Percentiles rank a stretch among this genome's conserved stretches.
Evolutionary conservation across 2,329 filamentous ascomycete genomes (phyloP).

Genomic region (Atkinsonella hypoxylon): DNA sequence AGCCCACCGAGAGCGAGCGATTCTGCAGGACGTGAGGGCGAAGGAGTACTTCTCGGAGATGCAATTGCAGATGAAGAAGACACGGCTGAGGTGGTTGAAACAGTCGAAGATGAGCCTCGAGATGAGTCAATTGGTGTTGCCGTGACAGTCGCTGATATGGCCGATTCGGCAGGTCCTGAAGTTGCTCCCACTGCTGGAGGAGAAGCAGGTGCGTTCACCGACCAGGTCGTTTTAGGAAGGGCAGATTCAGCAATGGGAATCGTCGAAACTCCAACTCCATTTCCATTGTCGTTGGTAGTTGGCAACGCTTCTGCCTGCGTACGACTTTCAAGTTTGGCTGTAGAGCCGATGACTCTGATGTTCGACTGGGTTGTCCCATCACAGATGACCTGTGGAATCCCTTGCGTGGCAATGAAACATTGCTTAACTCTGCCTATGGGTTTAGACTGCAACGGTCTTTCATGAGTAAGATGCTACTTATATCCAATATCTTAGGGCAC

Average conservation of each 20-base stretch:
- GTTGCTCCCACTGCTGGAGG: background rate
- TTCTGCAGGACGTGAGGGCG: background rate
- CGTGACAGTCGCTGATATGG: background rate
- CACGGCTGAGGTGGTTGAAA: background rate
- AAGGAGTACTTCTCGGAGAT: background rate
- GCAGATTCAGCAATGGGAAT: slow-evolving; percentile 16
- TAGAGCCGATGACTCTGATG: background rate
- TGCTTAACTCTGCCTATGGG: background rate
- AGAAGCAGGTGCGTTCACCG: background rate
- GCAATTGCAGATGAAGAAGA: slow-evolving; percentile 6
- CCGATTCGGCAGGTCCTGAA: background rate
- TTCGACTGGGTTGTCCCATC: background rate
- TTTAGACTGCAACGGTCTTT: background rate
- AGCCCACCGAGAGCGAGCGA: slow-evolving; percentile 1
- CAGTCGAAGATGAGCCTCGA: background rate
- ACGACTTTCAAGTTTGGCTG: background rate
- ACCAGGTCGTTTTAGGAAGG: slow-evolving; percentile 17
- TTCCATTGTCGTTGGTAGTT: slow-evolving; percentile 11
- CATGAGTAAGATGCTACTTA: background rate
- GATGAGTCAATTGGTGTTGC: background rate
- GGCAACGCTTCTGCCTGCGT: background rate
- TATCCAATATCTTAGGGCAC: background rate
- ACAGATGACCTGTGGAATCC: background rate
- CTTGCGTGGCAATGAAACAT: background rate
- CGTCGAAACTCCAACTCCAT: slow-evolving; percentile 19